Percentiles rank a stretch among this genome's conserved stretches.
phyloP scores from a whole-genome alignment of 1,139 yeast species.

The Suhomyces maxii region DNA sequence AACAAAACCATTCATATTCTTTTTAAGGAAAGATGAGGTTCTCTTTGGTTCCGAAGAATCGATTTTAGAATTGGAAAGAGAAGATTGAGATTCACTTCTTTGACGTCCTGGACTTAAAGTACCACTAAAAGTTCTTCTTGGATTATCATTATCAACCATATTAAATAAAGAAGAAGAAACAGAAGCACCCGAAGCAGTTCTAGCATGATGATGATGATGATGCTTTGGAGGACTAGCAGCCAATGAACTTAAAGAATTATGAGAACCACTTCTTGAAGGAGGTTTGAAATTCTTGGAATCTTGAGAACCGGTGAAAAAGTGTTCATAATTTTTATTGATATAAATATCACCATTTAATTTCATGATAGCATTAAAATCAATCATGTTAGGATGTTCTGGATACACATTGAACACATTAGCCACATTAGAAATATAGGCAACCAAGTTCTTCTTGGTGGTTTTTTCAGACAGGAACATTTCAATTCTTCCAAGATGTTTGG shows the following conservation, averaged over 20 bases:
- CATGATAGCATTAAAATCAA: conserved; percentile 54
- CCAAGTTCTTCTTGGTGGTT: conserved; percentile 44
- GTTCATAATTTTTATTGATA: conserved; percentile 43
- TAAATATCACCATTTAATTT: conserved; percentile 51
- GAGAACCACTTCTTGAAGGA: conserved; percentile 12
- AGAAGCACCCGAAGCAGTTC: conserved; percentile 12
- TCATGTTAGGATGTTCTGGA: conserved; percentile 54
- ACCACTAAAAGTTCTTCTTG: conserved; percentile 9
- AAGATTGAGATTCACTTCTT: conserved; percentile 6
- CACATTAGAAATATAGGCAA: conserved; percentile 46
- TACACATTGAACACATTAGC: conserved; percentile 49
- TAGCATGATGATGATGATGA: conserved; percentile 8
- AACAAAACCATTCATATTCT: conserved; percentile 32
- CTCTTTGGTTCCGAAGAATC: conserved; percentile 13
- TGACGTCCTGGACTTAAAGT: conserved; percentile 8
- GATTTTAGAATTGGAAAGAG: conserved; percentile 3
- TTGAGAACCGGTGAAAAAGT: conserved; percentile 17
- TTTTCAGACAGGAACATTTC: conserved; percentile 49
- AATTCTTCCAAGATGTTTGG: conserved; percentile 43
- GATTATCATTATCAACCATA: conserved; percentile 13
- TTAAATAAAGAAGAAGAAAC: conserved; percentile 19
- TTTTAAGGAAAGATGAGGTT: conserved; percentile 21
- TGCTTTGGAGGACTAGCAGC: conserved; percentile 1
- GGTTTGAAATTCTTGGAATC: conserved; percentile 3
- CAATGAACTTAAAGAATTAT: conserved; percentile 11